A percentile compares a stretch with the other conserved stretches of the same genome.
phyloP scores from a whole-genome alignment of 2,329 filamentous ascomycete species.

The Neofusicoccum cordaticola region DNA sequence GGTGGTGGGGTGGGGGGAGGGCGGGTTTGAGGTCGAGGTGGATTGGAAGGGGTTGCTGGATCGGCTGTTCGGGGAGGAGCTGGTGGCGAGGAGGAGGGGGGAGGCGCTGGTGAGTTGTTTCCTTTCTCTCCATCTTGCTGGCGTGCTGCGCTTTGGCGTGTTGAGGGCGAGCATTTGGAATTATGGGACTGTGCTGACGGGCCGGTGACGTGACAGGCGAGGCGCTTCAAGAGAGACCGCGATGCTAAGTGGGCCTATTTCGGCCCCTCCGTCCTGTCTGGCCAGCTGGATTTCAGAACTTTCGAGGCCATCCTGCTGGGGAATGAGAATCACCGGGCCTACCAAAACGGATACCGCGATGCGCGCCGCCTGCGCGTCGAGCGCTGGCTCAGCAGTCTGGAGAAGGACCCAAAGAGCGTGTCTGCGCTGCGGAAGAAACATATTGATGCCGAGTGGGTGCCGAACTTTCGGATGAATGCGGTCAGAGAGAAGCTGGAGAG shows the following conservation, averaged over 20 bases:
- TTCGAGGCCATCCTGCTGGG: not conserved
- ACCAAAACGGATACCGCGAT: not conserved
- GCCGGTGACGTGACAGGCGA: not conserved
- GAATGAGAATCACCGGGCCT: not conserved
- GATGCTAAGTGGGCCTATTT: not conserved
- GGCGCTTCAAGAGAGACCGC: not conserved
- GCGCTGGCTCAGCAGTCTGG: not conserved
- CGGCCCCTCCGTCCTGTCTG: not conserved
- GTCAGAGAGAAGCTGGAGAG: not conserved
- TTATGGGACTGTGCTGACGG: not conserved
- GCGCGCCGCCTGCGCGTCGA: not conserved
- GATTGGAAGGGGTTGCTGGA: not conserved
- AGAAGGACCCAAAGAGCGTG: not conserved
- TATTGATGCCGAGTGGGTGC: not conserved
- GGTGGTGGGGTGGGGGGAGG: not conserved
- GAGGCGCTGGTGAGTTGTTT: not conserved
- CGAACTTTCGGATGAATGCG: slow-evolving; percentile 1
- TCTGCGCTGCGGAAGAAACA: not conserved
- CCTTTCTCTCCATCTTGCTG: not conserved
- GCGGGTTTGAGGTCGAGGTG: not conserved
- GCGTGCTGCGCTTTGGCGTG: too few relatives aligned
- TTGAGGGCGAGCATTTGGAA: not conserved
- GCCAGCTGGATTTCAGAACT: not conserved
- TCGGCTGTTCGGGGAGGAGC: not conserved
- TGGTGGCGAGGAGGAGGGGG: not conserved